These are phyloP conservation scores for Penicillium rolfsii DNA, from an alignment of 2,329 filamentous ascomycete genomes.

Conservation along the genomic window DNA sequence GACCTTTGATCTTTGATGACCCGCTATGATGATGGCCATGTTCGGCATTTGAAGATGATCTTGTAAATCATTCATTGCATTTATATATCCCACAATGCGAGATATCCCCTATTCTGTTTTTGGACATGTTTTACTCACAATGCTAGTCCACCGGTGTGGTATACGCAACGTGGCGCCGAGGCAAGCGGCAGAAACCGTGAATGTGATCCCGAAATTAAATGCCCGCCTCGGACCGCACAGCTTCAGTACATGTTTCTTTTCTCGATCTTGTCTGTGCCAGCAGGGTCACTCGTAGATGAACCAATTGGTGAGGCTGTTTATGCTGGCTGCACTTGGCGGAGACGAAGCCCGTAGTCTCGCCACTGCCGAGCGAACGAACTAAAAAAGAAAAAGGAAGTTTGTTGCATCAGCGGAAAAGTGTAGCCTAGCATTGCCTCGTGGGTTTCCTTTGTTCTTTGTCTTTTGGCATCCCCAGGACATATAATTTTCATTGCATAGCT, in stretches of 20 bases:
- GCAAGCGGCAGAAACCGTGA: background rate
- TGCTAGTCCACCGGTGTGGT: background rate
- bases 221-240: background rate
- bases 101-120: constrained; percentile 25
- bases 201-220: constrained; percentile 5
- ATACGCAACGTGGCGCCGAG: background rate
- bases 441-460: background rate
- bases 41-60: constrained; percentile 6
- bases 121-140: background rate
- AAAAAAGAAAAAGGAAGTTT: constrained; percentile 13
- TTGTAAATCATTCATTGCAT: constrained; percentile 20
- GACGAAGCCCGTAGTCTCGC: constrained; percentile 15
- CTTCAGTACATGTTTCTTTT: background rate
- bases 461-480: background rate
- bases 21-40: constrained; percentile 12
- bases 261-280: background rate
- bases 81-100: constrained; percentile 25
- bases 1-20: constrained; percentile 37
- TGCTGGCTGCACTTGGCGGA: constrained; percentile 9
- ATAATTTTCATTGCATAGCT: background rate
- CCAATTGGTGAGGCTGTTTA: constrained; percentile 14
- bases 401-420: constrained; percentile 27
- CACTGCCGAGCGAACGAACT: constrained; percentile 13
- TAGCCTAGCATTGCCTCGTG: constrained; percentile 29
- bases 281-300: background rate